phyloP scores from a whole-genome alignment of 768 basidiomycete species.

The Amanita polypyramis region DNA sequence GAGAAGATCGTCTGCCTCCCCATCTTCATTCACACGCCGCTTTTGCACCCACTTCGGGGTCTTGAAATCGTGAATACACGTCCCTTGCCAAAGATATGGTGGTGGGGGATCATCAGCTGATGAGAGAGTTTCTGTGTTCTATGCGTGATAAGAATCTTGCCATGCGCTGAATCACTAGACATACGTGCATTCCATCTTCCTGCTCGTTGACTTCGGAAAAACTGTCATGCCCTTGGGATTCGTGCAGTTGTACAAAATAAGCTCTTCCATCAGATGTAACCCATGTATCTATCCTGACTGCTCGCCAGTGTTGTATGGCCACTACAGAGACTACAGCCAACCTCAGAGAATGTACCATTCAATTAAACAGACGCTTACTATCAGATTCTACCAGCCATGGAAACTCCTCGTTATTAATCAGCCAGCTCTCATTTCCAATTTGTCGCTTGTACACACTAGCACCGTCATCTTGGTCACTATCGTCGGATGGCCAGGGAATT shows the following conservation, averaged over 20 bases:
- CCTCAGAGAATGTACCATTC: neutral
- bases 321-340: constrained; percentile 44
- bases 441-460: constrained; percentile 21
- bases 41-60: constrained; percentile 76
- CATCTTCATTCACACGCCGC: constrained; percentile 43
- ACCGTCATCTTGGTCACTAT: constrained; percentile 25
- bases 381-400: constrained; percentile 69
- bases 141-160: neutral
- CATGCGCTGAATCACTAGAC: neutral
- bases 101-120: constrained; percentile 7
- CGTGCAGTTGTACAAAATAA: constrained; percentile 63
- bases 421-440: constrained; percentile 60
- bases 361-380: constrained; percentile 30
- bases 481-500: constrained; percentile 70
- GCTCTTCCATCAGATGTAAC: constrained; percentile 77
- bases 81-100: constrained; percentile 54
- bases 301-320: constrained; percentile 48
- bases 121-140: neutral
- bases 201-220: constrained; percentile 11
- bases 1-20: constrained; percentile 8
- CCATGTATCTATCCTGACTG: constrained; percentile 67
- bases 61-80: constrained; percentile 69
- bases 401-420: constrained; percentile 52
- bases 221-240: constrained; percentile 20
- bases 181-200: constrained; percentile 12